Percentiles rank a stretch among this genome's conserved stretches.
phyloP scores from a whole-genome alignment of 1,284 basidiomycete species.

The Volvariella surrecta region DNA sequence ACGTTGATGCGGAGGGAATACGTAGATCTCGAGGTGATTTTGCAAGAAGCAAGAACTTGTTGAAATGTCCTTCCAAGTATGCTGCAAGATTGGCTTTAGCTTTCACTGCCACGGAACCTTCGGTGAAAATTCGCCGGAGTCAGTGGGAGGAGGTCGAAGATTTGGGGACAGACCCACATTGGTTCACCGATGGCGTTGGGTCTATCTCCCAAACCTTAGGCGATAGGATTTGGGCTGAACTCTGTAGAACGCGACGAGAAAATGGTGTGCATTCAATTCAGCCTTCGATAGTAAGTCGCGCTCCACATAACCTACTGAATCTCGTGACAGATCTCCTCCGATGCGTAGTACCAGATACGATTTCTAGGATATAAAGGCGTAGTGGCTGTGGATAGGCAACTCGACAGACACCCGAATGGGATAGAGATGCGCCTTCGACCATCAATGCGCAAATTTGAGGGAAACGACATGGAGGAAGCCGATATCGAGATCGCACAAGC shows the following conservation, averaged over 20 bases:
- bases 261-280: slow-evolving; percentile 24
- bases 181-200: slow-evolving; percentile 71
- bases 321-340: neutral
- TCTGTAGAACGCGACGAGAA: slow-evolving; percentile 36
- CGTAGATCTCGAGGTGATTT: slow-evolving; percentile 60
- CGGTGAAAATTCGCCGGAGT: slow-evolving; percentile 41
- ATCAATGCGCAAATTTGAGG: slow-evolving; percentile 72
- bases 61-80: slow-evolving; percentile 62
- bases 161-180: slow-evolving; percentile 26
- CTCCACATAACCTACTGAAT: slow-evolving; percentile 6
- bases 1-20: slow-evolving; percentile 46
- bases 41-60: slow-evolving; percentile 31
- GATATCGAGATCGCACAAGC: slow-evolving; percentile 64
- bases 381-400: slow-evolving; percentile 50
- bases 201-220: slow-evolving; percentile 59
- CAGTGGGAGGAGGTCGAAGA: slow-evolving; percentile 58
- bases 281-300: slow-evolving; percentile 50
- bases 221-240: slow-evolving; percentile 44
- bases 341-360: slow-evolving; percentile 59
- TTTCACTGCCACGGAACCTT: slow-evolving; percentile 73
- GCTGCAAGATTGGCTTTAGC: slow-evolving; percentile 78
- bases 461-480: slow-evolving; percentile 36
- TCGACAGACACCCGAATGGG: slow-evolving; percentile 28
- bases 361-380: slow-evolving; percentile 75
- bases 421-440: slow-evolving; percentile 54